Conservation (phyloP, 2,329 filamentous ascomycete genomes). For the Ploettnerulaceae sp. region DNA sequence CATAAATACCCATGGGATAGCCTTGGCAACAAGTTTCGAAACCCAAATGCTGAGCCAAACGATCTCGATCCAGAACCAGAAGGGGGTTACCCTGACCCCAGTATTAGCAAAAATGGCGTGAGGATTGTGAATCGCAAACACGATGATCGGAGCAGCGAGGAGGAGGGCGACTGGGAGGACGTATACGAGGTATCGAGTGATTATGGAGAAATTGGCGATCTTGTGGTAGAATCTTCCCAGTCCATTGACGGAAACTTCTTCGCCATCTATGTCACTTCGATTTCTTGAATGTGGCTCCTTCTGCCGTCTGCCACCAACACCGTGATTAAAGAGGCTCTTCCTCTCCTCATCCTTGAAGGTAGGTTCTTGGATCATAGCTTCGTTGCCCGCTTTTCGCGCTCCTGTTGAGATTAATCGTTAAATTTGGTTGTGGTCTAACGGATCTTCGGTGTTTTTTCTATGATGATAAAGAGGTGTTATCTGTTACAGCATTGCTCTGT, state of each 20-base stretch:
- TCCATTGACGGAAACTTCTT: slow-evolving; percentile 55
- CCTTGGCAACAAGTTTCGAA: slow-evolving; percentile 59
- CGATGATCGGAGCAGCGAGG: slow-evolving; percentile 57
- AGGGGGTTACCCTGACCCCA: slow-evolving; percentile 50
- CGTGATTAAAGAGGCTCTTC: slow-evolving; percentile 22
- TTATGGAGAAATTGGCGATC: slow-evolving; percentile 56
- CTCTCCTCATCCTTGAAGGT: slow-evolving; percentile 29
- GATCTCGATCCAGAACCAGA: slow-evolving; percentile 66
- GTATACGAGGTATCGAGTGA: slow-evolving; percentile 65
- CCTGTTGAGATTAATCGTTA: slow-evolving; percentile 41
- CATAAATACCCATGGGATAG: slow-evolving; percentile 59
- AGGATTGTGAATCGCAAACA: slow-evolving; percentile 33
- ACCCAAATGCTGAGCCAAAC: slow-evolving; percentile 64
- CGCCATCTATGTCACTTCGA: slow-evolving; percentile 44
- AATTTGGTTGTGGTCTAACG: background rate
- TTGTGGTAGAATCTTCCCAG: slow-evolving; percentile 63
- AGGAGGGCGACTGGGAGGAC: slow-evolving; percentile 58
- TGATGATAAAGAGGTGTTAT: background rate
- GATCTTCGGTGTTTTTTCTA: background rate
- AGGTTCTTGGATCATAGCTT: slow-evolving; percentile 12
- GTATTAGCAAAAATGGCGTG: slow-evolving; percentile 24
- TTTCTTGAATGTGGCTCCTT: slow-evolving; percentile 40
- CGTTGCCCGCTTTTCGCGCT: slow-evolving; percentile 41
- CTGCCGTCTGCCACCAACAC: slow-evolving; percentile 41
- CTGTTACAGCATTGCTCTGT: background rate